phyloP scores from a whole-genome alignment of 345 rosid species.

The Salix dunnii region DNA sequence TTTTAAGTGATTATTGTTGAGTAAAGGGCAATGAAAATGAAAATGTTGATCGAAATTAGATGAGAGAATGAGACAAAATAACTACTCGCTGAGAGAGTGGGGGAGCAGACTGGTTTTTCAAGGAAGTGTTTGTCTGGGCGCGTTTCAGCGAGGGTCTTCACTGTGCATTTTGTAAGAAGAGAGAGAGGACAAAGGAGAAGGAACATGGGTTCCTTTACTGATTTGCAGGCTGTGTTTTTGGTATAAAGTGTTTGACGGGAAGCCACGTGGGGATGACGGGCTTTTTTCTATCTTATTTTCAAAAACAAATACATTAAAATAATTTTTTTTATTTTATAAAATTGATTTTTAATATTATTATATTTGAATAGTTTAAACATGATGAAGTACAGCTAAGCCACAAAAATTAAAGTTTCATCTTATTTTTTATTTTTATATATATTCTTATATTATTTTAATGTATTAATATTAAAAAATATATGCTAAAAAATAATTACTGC shows the following conservation, averaged over 20 bases:
- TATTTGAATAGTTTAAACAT: too few relatives aligned
- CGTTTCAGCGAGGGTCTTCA: neutral
- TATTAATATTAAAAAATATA: too few relatives aligned
- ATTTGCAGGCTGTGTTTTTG: constrained; percentile 6
- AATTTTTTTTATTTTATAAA: too few relatives aligned
- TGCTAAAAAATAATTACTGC: too few relatives aligned
- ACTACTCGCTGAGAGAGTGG: constrained; percentile 13
- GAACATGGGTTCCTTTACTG: neutral
- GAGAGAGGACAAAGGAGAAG: neutral
- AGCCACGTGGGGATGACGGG: neutral
- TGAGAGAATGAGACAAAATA: constrained; percentile 20
- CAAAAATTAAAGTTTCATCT: too few relatives aligned
- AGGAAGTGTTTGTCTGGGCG: neutral
- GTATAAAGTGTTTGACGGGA: neutral
- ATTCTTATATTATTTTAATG: too few relatives aligned
- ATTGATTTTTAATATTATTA: too few relatives aligned
- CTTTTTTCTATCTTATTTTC: too few relatives aligned
- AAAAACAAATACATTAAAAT: too few relatives aligned
- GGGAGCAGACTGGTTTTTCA: neutral
- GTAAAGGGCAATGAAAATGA: neutral
- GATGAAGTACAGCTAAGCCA: too few relatives aligned
- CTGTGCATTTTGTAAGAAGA: neutral
- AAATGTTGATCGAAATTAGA: constrained; percentile 5
- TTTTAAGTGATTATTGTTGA: neutral
- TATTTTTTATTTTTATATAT: too few relatives aligned